These are phyloP conservation scores for Evernia prunastri DNA, from an alignment of 495 filamentous ascomycete genomes.

Conservation along the genomic window DNA sequence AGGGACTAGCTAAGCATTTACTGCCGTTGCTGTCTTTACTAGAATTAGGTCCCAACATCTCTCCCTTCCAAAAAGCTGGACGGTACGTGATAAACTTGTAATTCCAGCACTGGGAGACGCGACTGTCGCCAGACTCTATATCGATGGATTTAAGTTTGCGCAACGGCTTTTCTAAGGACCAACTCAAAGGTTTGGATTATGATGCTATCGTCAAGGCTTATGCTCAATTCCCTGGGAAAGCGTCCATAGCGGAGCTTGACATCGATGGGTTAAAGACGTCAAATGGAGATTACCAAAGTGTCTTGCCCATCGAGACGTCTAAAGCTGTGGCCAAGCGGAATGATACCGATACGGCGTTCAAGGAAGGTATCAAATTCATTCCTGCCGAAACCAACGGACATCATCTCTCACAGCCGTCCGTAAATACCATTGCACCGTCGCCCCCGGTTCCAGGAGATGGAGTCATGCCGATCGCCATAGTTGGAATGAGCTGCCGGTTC, in stretches of 20 bases:
- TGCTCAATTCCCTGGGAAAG: not conserved
- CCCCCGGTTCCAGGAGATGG: not conserved
- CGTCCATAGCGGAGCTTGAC: not conserved
- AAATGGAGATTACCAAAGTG: not conserved
- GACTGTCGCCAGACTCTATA: no score
- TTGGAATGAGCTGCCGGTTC: conserved; percentile 40
- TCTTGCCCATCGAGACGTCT: not conserved
- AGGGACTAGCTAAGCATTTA: no score
- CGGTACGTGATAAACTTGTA: not conserved
- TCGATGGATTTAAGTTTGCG: not conserved
- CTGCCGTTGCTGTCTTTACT: not conserved
- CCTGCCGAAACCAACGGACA: not conserved
- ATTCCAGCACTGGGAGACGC: not conserved
- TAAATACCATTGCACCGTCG: not conserved
- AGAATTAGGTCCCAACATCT: not conserved
- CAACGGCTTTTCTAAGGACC: not conserved
- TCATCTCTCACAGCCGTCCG: no score
- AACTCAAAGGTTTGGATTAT: not conserved
- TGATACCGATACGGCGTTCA: not conserved
- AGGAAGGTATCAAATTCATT: not conserved
- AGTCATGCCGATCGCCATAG: conserved; percentile 34
- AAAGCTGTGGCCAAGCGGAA: not conserved
- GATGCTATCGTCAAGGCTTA: not conserved
- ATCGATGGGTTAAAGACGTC: not conserved
- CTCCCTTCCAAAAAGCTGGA: not conserved